Evolutionary conservation across 495 filamentous ascomycete genomes (phyloP).

Genomic region (Neurospora intermedia): DNA sequence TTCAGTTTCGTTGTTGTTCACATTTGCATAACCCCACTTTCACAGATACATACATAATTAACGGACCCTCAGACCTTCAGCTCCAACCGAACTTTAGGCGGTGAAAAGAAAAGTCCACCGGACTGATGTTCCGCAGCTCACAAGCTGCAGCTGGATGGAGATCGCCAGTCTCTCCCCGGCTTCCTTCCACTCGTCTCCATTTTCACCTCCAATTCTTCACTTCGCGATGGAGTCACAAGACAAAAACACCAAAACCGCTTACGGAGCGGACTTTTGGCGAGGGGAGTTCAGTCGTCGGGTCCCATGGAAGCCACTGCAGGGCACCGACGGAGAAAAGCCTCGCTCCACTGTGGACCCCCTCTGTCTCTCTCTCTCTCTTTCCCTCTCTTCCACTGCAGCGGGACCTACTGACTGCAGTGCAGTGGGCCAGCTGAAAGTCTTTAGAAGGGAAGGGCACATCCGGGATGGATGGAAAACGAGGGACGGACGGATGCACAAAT

Average conservation of each 20-base stretch:
- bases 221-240: neutral
- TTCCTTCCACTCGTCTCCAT: neutral
- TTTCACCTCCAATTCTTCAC: neutral
- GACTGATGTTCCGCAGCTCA: neutral
- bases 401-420: neutral
- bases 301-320: neutral
- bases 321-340: neutral
- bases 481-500: neutral
- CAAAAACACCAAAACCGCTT: neutral
- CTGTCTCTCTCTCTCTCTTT: neutral
- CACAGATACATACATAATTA: neutral
- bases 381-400: neutral
- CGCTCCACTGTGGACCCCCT: neutral
- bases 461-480: neutral
- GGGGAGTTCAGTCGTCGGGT: neutral
- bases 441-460: no score
- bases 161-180: neutral
- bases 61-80: neutral
- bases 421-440: no score
- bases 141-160: neutral
- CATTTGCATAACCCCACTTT: neutral
- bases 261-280: neutral
- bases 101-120: neutral
- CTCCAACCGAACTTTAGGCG: neutral
- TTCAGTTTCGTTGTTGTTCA: neutral